Evolutionary conservation across 2,329 filamentous ascomycete species (phyloP).

Genomic region (Emydomyces testavorans): DNA sequence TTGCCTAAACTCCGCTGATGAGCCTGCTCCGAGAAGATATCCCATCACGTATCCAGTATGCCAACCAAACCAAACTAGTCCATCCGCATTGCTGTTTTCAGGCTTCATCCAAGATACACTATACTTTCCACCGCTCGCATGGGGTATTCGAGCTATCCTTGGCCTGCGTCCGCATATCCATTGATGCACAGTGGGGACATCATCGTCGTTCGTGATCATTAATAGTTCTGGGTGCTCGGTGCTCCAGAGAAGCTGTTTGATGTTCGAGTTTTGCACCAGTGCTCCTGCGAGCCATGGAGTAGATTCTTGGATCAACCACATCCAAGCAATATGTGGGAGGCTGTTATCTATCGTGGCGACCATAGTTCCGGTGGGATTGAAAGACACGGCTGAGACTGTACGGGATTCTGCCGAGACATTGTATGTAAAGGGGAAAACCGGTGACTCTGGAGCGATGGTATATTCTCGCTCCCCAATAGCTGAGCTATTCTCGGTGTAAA

Average conservation of each 20-base stretch:
- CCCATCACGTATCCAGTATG: slow-evolving; percentile 14
- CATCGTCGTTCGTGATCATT: slow-evolving; percentile 29
- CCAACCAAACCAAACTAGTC: slow-evolving; percentile 15
- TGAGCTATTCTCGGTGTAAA: slow-evolving; percentile 29
- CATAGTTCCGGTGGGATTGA: slow-evolving; percentile 29
- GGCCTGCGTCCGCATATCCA: slow-evolving; percentile 16
- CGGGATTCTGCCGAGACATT: slow-evolving; percentile 24
- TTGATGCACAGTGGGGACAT: slow-evolving; percentile 24
- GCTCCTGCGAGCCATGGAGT: slow-evolving; percentile 25
- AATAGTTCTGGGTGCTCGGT: slow-evolving; percentile 28
- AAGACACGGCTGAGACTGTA: slow-evolving; percentile 32
- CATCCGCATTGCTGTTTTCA: slow-evolving; percentile 4
- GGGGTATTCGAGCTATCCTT: slow-evolving; percentile 9
- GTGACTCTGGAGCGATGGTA: slow-evolving; percentile 29
- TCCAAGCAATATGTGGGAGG: slow-evolving; percentile 36
- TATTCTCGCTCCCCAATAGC: slow-evolving; percentile 25
- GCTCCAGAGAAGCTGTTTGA: slow-evolving; percentile 34
- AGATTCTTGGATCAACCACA: slow-evolving; percentile 30
- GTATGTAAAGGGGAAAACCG: slow-evolving; percentile 25
- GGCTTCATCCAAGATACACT: slow-evolving; percentile 12
- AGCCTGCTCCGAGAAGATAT: slow-evolving; percentile 7
- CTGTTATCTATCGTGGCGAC: slow-evolving; percentile 32
- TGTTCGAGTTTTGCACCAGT: slow-evolving; percentile 33
- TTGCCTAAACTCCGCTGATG: slow-evolving; percentile 11
- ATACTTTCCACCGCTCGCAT: slow-evolving; percentile 10